Conservation (phyloP, 305 asterid genomes). For the Petunia hybrid region DNA sequence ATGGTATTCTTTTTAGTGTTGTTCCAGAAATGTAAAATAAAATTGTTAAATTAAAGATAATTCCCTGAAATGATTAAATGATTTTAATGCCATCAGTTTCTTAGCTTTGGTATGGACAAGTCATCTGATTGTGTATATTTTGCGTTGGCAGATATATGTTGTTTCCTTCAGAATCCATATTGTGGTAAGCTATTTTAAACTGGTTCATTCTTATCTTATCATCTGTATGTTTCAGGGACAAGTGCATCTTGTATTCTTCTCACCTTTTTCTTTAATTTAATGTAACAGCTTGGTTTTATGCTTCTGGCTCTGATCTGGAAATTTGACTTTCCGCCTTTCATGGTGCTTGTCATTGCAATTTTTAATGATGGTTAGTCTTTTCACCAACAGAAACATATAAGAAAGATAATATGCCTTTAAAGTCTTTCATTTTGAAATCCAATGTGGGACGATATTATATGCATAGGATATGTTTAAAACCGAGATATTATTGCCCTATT, state of each 20-base stretch:
- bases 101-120: conserved; percentile 20
- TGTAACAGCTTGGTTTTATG: conserved; percentile 95
- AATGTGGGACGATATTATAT: too few relatives aligned
- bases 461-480: too few relatives aligned
- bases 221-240: conserved; percentile 27
- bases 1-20: conserved; percentile 55
- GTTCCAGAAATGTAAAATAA: not conserved
- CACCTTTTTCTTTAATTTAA: conserved; percentile 27
- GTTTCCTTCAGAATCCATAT: conserved; percentile 99
- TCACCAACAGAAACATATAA: not conserved
- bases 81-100: not conserved
- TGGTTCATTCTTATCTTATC: conserved; percentile 4
- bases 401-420: too few relatives aligned
- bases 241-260: conserved; percentile 15
- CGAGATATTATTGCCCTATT: too few relatives aligned
- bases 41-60: not conserved
- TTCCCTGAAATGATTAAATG: not conserved
- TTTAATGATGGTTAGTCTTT: conserved; percentile 80
- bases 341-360: conserved; percentile 99
- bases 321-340: conserved; percentile 97
- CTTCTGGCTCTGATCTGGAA: conserved; percentile 91
- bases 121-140: conserved; percentile 29
- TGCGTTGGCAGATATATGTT: conserved; percentile 82
- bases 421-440: too few relatives aligned
- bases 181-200: conserved; percentile 68